These are phyloP conservation scores for Auricularia sp. DNA, from an alignment of 768 basidiomycete species.

Conservation along the genomic window DNA sequence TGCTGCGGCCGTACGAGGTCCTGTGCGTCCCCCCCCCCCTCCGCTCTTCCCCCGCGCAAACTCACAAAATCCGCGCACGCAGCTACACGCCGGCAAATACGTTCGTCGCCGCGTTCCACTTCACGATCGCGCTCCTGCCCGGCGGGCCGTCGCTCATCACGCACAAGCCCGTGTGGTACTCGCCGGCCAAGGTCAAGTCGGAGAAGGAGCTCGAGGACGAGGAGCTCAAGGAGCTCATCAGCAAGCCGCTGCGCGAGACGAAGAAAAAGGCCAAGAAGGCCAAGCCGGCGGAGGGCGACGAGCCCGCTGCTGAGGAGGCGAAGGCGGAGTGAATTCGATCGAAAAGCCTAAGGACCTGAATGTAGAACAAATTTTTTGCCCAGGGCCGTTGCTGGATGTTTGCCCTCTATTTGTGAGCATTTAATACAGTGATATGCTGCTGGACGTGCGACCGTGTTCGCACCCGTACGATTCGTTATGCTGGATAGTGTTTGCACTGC, in stretches of 20 bases:
- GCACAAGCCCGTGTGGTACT: constrained; percentile 87
- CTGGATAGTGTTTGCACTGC: too few relatives aligned
- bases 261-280: constrained; percentile 89
- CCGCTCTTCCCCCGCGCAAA: too few relatives aligned
- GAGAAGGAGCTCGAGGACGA: constrained; percentile 85
- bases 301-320: constrained; percentile 23
- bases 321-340: constrained; percentile 10
- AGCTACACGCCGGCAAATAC: constrained; percentile 77
- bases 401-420: too few relatives aligned
- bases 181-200: constrained; percentile 80
- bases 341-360: not conserved
- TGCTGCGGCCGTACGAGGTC: constrained; percentile 93
- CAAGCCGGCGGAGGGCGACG: constrained; percentile 41
- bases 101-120: constrained; percentile 91
- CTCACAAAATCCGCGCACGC: not conserved
- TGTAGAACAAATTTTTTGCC: not conserved
- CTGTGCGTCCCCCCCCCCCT: constrained; percentile 39
- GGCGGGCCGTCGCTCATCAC: constrained; percentile 83
- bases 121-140: constrained; percentile 88
- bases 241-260: constrained; percentile 72
- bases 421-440: not conserved
- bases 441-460: not conserved
- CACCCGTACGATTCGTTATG: too few relatives aligned
- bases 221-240: constrained; percentile 68
- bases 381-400: too few relatives aligned